Percentiles rank a stretch among this genome's conserved stretches.
Evolutionary conservation across 768 basidiomycete genomes (phyloP).

Genomic region (Boletus insuetus): DNA sequence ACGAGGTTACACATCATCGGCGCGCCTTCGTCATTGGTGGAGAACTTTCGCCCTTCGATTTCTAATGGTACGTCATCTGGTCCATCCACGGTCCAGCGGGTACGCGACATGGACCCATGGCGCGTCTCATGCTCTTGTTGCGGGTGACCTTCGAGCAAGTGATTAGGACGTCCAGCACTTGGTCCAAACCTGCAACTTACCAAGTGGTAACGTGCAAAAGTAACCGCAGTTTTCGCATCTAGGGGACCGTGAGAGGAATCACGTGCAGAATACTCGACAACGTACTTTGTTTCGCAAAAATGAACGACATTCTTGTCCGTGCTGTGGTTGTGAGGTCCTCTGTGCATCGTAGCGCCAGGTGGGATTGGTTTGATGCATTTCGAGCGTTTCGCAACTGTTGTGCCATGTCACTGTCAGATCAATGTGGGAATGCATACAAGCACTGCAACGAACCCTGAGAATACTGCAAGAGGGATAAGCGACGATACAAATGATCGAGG

Average conservation of each 20-base stretch:
- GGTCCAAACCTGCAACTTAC: constrained; percentile 29
- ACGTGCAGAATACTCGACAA: not conserved
- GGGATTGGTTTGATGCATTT: constrained; percentile 48
- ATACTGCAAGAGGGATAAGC: constrained; percentile 36
- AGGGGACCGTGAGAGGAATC: not conserved
- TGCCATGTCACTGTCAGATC: constrained; percentile 15
- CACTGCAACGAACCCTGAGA: constrained; percentile 43
- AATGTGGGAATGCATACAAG: not conserved
- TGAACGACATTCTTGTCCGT: constrained; percentile 45
- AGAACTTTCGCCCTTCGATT: constrained; percentile 54
- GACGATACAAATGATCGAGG: not conserved
- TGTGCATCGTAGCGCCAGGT: constrained; percentile 40
- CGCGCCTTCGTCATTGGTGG: constrained; percentile 52
- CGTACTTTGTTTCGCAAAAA: constrained; percentile 49
- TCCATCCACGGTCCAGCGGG: constrained; percentile 56
- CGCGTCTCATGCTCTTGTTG: constrained; percentile 61
- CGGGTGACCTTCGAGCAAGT: constrained; percentile 42
- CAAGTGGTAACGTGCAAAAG: constrained; percentile 54
- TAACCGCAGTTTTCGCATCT: constrained; percentile 59
- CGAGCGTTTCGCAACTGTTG: constrained; percentile 43
- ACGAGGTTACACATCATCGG: constrained; percentile 63
- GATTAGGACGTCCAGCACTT: not conserved
- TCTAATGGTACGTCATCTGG: constrained; percentile 49
- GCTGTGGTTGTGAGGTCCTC: constrained; percentile 49
- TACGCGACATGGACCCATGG: constrained; percentile 62